Conservation (phyloP, 768 basidiomycete species). For the Mycena maculata region DNA sequence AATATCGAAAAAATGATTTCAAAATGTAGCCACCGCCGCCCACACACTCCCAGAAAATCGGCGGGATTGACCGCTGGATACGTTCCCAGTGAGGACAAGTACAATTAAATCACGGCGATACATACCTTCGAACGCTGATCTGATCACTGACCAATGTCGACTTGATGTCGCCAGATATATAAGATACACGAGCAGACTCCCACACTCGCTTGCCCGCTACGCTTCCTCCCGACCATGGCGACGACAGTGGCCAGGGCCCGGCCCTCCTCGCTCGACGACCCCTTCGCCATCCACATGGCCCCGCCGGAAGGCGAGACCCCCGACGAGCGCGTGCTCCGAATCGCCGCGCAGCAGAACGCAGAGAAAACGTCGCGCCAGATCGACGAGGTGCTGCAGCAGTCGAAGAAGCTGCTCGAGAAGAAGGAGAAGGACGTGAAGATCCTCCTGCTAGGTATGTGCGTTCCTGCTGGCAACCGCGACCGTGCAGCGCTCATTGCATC, state of each 20-base stretch:
- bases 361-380: conserved; percentile 59
- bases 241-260: conserved; percentile 1
- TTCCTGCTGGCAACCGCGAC: background rate
- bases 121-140: background rate
- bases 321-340: conserved; percentile 47
- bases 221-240: conserved; percentile 8
- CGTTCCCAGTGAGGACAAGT: too few relatives aligned
- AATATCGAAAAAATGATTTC: too few relatives aligned
- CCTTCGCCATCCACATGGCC: conserved; percentile 40
- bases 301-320: conserved; percentile 47
- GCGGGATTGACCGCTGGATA: too few relatives aligned
- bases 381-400: conserved; percentile 58
- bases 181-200: background rate
- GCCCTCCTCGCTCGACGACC: conserved; percentile 38
- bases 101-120: too few relatives aligned
- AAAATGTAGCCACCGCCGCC: too few relatives aligned
- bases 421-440: conserved; percentile 65
- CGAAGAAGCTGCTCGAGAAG: conserved; percentile 59
- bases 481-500: background rate
- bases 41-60: too few relatives aligned
- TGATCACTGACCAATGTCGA: background rate
- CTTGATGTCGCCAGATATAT: too few relatives aligned
- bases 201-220: background rate
- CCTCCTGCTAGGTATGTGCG: conserved; percentile 61
- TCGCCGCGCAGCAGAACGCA: conserved; percentile 55